Conservation (phyloP, 768 basidiomycete species). For the Rhizopogon sp. region DNA sequence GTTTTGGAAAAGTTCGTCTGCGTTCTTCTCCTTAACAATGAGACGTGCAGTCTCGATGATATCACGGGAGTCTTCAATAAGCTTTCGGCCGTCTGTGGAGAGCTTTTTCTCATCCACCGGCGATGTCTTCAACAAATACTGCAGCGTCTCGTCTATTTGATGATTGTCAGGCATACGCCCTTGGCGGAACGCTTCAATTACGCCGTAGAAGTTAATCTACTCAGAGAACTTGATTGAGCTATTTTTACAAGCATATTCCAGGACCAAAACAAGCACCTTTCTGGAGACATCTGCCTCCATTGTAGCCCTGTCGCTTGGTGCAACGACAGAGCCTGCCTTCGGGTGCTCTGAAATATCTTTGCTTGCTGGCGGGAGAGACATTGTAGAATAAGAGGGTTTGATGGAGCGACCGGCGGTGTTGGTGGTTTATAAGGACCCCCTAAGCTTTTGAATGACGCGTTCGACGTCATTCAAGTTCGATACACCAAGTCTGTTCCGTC, state of each 20-base stretch:
- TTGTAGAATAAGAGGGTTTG: slow-evolving; percentile 19
- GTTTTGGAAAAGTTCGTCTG: slow-evolving; percentile 88
- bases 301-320: slow-evolving; percentile 53
- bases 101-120: slow-evolving; percentile 63
- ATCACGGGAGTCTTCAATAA: slow-evolving; percentile 72
- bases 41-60: slow-evolving; percentile 71
- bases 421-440: not conserved
- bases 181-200: slow-evolving; percentile 74
- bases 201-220: slow-evolving; percentile 72
- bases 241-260: not conserved
- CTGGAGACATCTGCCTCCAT: slow-evolving; percentile 76
- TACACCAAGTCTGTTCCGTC: not conserved
- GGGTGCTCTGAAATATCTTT: slow-evolving; percentile 63
- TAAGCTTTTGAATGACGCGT: slow-evolving; percentile 5
- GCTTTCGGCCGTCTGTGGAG: slow-evolving; percentile 69
- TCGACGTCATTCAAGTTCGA: slow-evolving; percentile 7
- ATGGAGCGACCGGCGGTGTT: not conserved
- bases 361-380: slow-evolving; percentile 62
- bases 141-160: slow-evolving; percentile 72
- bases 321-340: slow-evolving; percentile 52
- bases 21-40: slow-evolving; percentile 81
- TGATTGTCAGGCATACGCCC: slow-evolving; percentile 75
- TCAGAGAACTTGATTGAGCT: not conserved
- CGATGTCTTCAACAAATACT: slow-evolving; percentile 55
- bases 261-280: slow-evolving; percentile 39